A percentile compares a stretch with the other conserved stretches of the same genome.
These are phyloP conservation scores for Metschnikowia peoriensis DNA, from an alignment of 805 yeast genomes.

Conservation along the genomic window DNA sequence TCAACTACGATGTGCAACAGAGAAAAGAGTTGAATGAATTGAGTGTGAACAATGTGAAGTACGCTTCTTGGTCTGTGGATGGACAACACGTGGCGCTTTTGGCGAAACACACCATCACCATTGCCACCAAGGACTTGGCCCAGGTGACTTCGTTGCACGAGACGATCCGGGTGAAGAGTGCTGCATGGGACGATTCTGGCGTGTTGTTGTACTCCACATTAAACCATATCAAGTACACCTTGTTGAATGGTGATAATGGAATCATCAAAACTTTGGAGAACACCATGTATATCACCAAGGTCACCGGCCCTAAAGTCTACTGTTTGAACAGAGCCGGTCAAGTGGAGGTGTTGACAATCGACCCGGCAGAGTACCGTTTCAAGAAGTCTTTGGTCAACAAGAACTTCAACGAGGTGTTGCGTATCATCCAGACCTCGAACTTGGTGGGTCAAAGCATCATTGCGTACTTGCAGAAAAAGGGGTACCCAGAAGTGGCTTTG, in stretches of 20 bases:
- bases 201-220: conserved; percentile 90
- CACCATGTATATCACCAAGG: conserved; percentile 78
- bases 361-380: conserved; percentile 96
- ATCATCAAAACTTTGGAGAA: conserved; percentile 89
- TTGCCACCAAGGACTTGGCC: conserved; percentile 78
- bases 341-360: conserved; percentile 75
- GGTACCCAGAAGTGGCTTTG: conserved; percentile 95
- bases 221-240: conserved; percentile 91
- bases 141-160: conserved; percentile 85
- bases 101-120: conserved; percentile 88
- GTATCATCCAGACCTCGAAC: conserved; percentile 83
- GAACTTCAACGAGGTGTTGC: conserved; percentile 86
- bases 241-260: conserved; percentile 93
- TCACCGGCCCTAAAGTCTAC: conserved; percentile 66
- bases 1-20: conserved; percentile 90
- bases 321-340: conserved; percentile 84
- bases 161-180: conserved; percentile 93
- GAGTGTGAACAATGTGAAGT: conserved; percentile 75
- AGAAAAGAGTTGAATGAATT: conserved; percentile 70
- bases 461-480: conserved; percentile 90
- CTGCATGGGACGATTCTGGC: conserved; percentile 95
- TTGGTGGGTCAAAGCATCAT: conserved; percentile 97
- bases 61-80: conserved; percentile 84
- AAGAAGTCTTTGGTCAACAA: conserved; percentile 88
- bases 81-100: conserved; percentile 84